These are phyloP conservation scores for Incumbomyces delicatus DNA, from an alignment of 2,329 filamentous ascomycete genomes.

Conservation along the genomic window DNA sequence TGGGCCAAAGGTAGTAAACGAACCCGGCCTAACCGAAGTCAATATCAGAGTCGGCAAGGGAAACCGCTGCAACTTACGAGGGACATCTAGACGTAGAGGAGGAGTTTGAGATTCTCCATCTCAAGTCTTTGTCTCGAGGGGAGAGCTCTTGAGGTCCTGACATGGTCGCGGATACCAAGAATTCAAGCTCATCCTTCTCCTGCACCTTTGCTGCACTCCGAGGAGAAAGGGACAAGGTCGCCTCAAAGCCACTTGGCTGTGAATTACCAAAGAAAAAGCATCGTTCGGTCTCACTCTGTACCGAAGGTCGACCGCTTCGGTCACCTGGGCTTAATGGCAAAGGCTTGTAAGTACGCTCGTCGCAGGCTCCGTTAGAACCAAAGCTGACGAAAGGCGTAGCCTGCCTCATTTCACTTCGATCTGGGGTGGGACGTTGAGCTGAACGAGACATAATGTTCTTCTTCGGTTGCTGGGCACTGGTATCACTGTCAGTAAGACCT, in stretches of 20 bases:
- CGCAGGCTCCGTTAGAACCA: constrained; percentile 13
- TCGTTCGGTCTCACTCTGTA: constrained; percentile 1
- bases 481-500: background rate
- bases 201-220: constrained; percentile 2
- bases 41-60: too few species aligned
- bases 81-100: background rate
- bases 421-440: background rate
- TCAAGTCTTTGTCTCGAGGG: background rate
- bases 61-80: background rate
- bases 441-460: background rate
- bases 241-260: background rate
- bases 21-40: constrained; percentile 2
- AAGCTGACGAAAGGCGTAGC: background rate
- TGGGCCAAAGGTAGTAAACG: constrained; percentile 10
- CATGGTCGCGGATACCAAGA: constrained; percentile 3
- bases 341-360: constrained; percentile 15
- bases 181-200: constrained; percentile 5
- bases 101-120: background rate
- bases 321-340: constrained; percentile 15
- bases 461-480: background rate
- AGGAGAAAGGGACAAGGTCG: background rate
- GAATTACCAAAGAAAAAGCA: background rate
- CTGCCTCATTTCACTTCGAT: background rate
- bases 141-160: constrained; percentile 4
- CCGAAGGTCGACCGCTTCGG: background rate